Percentiles rank a stretch among this genome's conserved stretches.
These are phyloP conservation scores for Exophiala oligosperma DNA, from an alignment of 2,329 filamentous ascomycete genomes.

Conservation along the genomic window DNA sequence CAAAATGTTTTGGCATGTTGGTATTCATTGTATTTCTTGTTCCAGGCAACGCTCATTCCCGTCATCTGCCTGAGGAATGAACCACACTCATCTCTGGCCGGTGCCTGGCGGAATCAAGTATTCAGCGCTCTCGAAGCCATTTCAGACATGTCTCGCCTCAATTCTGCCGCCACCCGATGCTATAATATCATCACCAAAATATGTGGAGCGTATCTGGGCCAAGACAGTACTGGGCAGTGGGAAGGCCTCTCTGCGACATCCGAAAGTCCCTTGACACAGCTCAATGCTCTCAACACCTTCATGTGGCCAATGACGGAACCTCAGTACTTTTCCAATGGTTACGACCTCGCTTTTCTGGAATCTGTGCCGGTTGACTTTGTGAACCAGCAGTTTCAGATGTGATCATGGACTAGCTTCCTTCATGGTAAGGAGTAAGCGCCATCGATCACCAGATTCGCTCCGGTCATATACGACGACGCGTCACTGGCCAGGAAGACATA, in stretches of 20 bases:
- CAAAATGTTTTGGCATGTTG: constrained; percentile 43
- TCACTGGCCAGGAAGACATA: constrained; percentile 49
- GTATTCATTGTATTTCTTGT: constrained; percentile 50
- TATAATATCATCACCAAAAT: constrained; percentile 21
- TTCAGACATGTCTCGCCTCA: constrained; percentile 27
- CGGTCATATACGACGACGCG: constrained; percentile 50
- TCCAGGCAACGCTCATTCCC: constrained; percentile 47
- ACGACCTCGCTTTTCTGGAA: not conserved
- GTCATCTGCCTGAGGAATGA: constrained; percentile 46
- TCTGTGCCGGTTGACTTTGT: constrained; percentile 2
- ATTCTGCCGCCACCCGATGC: constrained; percentile 25
- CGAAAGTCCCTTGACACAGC: constrained; percentile 30
- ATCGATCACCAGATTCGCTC: constrained; percentile 47
- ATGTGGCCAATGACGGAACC: constrained; percentile 29
- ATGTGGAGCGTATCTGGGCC: constrained; percentile 24
- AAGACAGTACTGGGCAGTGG: constrained; percentile 3
- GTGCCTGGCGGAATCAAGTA: constrained; percentile 26
- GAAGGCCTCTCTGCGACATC: constrained; percentile 17
- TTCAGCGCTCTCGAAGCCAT: constrained; percentile 23
- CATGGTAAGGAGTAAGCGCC: constrained; percentile 44
- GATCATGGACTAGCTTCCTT: not conserved
- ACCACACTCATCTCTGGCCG: constrained; percentile 34
- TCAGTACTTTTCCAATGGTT: not conserved
- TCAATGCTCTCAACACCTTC: constrained; percentile 28
- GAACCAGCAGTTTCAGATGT: not conserved